Conservation (phyloP, 225 moss, liverwort and hornwort genomes). For the Thuidium tamariscinum region DNA sequence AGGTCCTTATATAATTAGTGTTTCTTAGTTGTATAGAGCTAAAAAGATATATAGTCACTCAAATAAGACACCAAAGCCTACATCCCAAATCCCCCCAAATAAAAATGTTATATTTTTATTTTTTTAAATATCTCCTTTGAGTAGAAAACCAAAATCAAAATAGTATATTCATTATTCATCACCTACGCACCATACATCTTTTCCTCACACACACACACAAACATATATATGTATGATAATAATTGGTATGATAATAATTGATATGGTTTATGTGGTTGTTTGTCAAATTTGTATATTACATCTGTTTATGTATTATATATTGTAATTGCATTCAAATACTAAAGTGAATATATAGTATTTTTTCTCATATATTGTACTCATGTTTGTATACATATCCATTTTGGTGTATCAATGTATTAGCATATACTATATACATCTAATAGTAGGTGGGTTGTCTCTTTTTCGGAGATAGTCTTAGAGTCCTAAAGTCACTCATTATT, state of each 20-base stretch:
- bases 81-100: too few species aligned
- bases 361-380: accelerated
- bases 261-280: accelerated
- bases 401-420: neutral
- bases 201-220: too few species aligned
- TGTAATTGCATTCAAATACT: neutral
- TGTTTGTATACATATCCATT: neutral
- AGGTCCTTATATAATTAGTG: neutral
- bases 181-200: too few species aligned
- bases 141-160: too few species aligned
- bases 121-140: too few species aligned
- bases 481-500: neutral
- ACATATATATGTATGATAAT: too few species aligned
- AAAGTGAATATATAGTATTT: neutral
- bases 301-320: neutral
- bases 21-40: neutral
- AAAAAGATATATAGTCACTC: too few species aligned
- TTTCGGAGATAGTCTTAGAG: neutral
- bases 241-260: neutral
- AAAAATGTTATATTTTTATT: too few species aligned
- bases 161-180: neutral
- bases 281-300: accelerated
- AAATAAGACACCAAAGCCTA: too few species aligned
- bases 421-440: accelerated
- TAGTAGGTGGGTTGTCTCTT: neutral